These are phyloP conservation scores for Aspergillus fumigatus DNA, from an alignment of 2,329 filamentous ascomycete genomes.

Conservation along the genomic window DNA sequence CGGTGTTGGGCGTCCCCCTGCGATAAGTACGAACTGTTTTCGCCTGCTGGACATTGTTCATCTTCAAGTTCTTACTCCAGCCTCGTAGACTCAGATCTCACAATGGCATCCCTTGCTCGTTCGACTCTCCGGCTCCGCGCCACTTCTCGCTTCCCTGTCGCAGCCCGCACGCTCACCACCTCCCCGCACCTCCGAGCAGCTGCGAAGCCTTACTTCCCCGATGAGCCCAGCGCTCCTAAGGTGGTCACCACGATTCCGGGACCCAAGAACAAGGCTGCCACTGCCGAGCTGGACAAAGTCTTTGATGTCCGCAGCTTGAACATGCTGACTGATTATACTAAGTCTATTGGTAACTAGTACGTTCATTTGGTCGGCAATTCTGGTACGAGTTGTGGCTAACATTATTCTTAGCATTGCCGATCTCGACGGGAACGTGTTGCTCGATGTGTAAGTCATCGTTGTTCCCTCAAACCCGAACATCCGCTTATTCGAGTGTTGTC, in stretches of 20 bases:
- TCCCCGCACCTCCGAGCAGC: slow-evolving; percentile 31
- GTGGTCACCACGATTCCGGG: slow-evolving; percentile 65
- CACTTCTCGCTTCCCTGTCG: slow-evolving; percentile 28
- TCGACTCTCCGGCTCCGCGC: slow-evolving; percentile 32
- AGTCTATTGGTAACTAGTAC: slow-evolving; percentile 74
- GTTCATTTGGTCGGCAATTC: slow-evolving; percentile 8
- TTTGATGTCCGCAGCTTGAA: slow-evolving; percentile 85
- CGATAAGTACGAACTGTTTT: not conserved
- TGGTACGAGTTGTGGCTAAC: slow-evolving; percentile 14
- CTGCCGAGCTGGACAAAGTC: slow-evolving; percentile 68
- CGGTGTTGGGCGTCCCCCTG: not conserved
- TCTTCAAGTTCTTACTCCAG: not conserved
- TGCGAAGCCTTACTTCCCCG: slow-evolving; percentile 52
- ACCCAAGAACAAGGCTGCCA: slow-evolving; percentile 65
- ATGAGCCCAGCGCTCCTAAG: slow-evolving; percentile 54
- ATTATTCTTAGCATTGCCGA: slow-evolving; percentile 41
- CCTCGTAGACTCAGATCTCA: slow-evolving; percentile 1
- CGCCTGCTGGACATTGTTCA: not conserved
- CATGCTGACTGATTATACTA: slow-evolving; percentile 71
- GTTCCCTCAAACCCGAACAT: not conserved
- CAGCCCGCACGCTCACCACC: slow-evolving; percentile 31
- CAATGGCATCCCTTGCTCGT: slow-evolving; percentile 36
- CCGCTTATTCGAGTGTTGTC: not conserved
- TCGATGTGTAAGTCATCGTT: slow-evolving; percentile 44
- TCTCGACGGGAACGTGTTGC: slow-evolving; percentile 47